Evolutionary conservation across 805 yeast genomes (phyloP), one percentile per base, ranked within the genome.

Genomic region (Lipomyces sp.): DNA sequence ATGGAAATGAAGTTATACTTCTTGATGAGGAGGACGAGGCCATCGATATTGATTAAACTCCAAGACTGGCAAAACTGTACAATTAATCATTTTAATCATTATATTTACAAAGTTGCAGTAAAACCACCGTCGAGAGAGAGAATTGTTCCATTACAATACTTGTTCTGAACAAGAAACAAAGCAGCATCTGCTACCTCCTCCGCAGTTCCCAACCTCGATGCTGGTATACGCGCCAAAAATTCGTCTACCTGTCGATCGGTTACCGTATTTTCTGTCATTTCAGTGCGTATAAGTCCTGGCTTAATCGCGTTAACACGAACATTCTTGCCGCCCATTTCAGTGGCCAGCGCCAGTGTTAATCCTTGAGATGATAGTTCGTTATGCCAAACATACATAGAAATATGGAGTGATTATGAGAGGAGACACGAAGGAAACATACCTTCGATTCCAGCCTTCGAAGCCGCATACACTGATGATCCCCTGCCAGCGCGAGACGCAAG

Each of bases 231-330:
- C 21, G 29, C 24, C 16, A 51, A 18, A 24, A 53, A 51, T 10
- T 36, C 47, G 10, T 39, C 22, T 26, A 22, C 33, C 36, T 13
- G 22, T 21, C 11, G 44, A 29, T n/a, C 32, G 47, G 14, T 19
- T n/a, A 14, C 24, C 26, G 33, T 32, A 21, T 24, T 22, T 14
- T 13, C 31, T 32, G 61, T 54, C 81, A 87, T 86, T 3, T 77
- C 84, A 0, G 95, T 86, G 23, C 78, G 84, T 4, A 67, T 68
- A 28, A 85, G 68, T 0, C 91, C 91, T 0, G 95, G 93, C 18
- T 81, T 65, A 1, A 88, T 65, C 1, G 83, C 71, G 64, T 85
- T 85, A 38, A 83, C 83, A 34, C 86, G 66, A 2, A 87, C 73
- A 8, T 72, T 71, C 32, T 68, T 65, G 0, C 79, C 66, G 13